Base-by-base conservation (phyloP, 306 rosid genomes). In the Sicyos edulis region DNA sequence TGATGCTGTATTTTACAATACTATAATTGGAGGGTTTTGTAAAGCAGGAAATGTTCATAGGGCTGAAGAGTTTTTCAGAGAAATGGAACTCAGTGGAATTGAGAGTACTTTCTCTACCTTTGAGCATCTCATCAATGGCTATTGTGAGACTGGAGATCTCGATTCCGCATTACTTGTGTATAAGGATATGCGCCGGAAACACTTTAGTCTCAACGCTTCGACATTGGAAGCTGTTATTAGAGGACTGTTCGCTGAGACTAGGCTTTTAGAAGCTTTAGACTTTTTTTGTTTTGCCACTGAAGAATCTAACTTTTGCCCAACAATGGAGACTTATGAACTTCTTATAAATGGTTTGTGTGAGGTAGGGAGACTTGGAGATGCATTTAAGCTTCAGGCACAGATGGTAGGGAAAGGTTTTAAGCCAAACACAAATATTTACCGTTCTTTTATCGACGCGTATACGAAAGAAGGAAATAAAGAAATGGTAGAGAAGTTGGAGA, bases 1-100 rank as follows among this genome's bases (percentile, higher is more conserved):
- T 71, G 96, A 90, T 83, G 85, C 67, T 29, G 75, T 87, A 77
- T 72, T 83, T 70, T 90, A 87, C 44, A 88, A 92, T 67, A 87
- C 90, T 32, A 79, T 92, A n/a, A 85, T 92, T 75, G 90, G 89
- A 34, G 96, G 93, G 63, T 87, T 87, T 85, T 87, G 97, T 78
- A 80, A 78, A 78, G 73, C 74, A 54, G 90, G 95, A 70, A 83
- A 83, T 64, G 64, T 88, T 77, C 80, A 60, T 42, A 90, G 63
- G 57, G 96, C 85, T 40, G 96, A 88, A 60, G 92, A 87, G 8
- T 77, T 83, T 80, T 88, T 64, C 73, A 86, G 76, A 75, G 92
- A 90, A 67, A 88, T 88, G 96, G 81, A 64, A 29, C 60, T 85
- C 82, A 78, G 75, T 37, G 93, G 91, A 32, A 59, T 88, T 54